Conservation (phyloP, 345 rosid genomes). For the Microthlaspi erraticum region DNA sequence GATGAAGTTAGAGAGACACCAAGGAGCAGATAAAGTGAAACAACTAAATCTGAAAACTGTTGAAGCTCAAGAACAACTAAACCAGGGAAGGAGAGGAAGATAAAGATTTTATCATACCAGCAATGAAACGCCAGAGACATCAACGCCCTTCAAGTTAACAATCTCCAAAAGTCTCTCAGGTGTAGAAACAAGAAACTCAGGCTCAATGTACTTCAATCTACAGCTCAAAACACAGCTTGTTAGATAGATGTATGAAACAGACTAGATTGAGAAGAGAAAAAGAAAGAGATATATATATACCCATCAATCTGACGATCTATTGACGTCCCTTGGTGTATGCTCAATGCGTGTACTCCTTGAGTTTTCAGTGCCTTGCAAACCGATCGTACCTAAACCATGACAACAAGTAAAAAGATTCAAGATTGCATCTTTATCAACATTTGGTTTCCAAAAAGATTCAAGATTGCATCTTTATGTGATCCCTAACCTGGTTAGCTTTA, state of each 20-base stretch:
- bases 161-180: constrained; percentile 92
- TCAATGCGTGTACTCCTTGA: constrained; percentile 83
- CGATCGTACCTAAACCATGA: constrained; percentile 63
- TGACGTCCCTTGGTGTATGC: constrained; percentile 77
- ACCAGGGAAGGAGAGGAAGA: neutral
- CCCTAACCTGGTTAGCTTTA: too few species aligned
- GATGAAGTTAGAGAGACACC: neutral
- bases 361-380: constrained; percentile 85
- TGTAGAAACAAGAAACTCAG: constrained; percentile 86
- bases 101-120: constrained; percentile 56
- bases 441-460: too few species aligned
- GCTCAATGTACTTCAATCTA: constrained; percentile 85
- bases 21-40: neutral
- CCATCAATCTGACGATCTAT: constrained; percentile 84
- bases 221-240: constrained; percentile 31
- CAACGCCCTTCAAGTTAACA: constrained; percentile 67
- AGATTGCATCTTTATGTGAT: too few species aligned
- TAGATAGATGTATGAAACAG: too few species aligned
- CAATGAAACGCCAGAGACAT: constrained; percentile 70
- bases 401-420: neutral
- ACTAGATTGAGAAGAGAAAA: too few species aligned
- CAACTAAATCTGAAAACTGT: neutral
- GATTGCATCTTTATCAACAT: neutral
- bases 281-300: too few species aligned
- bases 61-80: too few species aligned